These are phyloP conservation scores for Daedaleopsis nitida DNA, from an alignment of 768 basidiomycete species.

Conservation along the genomic window DNA sequence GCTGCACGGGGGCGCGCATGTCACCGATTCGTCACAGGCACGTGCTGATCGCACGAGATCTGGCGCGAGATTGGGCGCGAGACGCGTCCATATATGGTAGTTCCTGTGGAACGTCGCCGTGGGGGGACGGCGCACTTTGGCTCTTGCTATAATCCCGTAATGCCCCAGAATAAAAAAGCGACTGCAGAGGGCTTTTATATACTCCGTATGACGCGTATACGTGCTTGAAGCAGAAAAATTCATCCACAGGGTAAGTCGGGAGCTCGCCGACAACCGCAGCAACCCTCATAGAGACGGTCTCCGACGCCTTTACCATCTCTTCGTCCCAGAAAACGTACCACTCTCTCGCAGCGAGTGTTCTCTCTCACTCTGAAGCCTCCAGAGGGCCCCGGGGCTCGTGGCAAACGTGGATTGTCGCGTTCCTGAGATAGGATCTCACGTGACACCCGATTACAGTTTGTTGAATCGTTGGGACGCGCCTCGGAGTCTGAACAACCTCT, in stretches of 20 bases:
- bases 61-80: constrained; percentile 29
- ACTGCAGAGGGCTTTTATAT: neutral
- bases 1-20: constrained; percentile 11
- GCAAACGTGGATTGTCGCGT: constrained; percentile 17
- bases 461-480: constrained; percentile 35
- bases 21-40: constrained; percentile 17
- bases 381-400: neutral
- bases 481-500: constrained; percentile 36
- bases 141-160: constrained; percentile 7
- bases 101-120: constrained; percentile 23
- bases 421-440: constrained; percentile 31
- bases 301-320: constrained; percentile 4
- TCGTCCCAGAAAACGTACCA: constrained; percentile 6
- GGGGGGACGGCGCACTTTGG: constrained; percentile 13
- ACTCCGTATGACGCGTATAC: neutral
- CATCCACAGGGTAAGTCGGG: constrained; percentile 9
- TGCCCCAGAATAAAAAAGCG: neutral
- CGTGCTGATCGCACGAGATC: constrained; percentile 22
- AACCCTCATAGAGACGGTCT: constrained; percentile 6
- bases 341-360: neutral
- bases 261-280: constrained; percentile 12
- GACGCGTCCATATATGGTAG: constrained; percentile 32
- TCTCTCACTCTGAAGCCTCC: constrained; percentile 3
- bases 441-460: constrained; percentile 37
- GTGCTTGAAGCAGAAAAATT: constrained; percentile 5